A percentile compares a stretch with the other conserved stretches of the same genome.
These are phyloP conservation scores for Naumovozyma dairenensis DNA, from an alignment of 805 yeast species.

Conservation along the genomic window DNA sequence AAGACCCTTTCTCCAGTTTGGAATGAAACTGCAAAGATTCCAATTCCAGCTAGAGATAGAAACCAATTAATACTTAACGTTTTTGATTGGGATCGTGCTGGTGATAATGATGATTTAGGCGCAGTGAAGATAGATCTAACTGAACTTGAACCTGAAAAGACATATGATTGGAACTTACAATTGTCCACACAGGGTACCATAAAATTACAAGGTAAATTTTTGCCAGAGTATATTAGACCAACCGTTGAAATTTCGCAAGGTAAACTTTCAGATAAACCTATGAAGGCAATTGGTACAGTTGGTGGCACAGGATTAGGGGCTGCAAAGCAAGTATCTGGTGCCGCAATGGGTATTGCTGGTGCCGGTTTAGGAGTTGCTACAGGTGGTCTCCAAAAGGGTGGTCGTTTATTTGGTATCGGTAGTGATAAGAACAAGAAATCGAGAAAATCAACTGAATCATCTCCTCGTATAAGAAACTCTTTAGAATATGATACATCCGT, in stretches of 20 bases:
- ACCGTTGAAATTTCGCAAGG: conserved; percentile 36
- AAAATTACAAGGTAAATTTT: conserved; percentile 43
- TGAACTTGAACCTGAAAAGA: conserved; percentile 36
- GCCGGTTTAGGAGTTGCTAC: conserved; percentile 33
- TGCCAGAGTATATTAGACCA: conserved; percentile 64
- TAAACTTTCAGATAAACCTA: conserved; percentile 36
- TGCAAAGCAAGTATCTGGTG: conserved; percentile 31
- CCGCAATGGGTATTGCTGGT: conserved; percentile 32
- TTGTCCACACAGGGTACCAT: conserved; percentile 59
- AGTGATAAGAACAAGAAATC: conserved; percentile 19
- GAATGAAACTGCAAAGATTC: conserved; percentile 56
- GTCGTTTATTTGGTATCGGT: conserved; percentile 30
- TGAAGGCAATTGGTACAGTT: conserved; percentile 34
- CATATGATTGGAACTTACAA: conserved; percentile 38
- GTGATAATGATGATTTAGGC: conserved; percentile 55
- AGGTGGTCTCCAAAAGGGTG: conserved; percentile 42
- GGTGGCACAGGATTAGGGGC: conserved; percentile 34
- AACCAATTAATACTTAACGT: conserved; percentile 40
- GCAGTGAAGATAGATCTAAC: conserved; percentile 40
- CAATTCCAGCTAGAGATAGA: conserved; percentile 55
- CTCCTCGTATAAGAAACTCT: not conserved
- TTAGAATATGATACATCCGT: conserved; percentile 21
- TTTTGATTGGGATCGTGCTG: conserved; percentile 74
- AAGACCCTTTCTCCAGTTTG: conserved; percentile 65
- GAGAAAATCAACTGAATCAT: conserved; percentile 3